These are phyloP conservation scores for Amylostereum areolatum DNA, from an alignment of 1,284 basidiomycete genomes.

Conservation along the genomic window DNA sequence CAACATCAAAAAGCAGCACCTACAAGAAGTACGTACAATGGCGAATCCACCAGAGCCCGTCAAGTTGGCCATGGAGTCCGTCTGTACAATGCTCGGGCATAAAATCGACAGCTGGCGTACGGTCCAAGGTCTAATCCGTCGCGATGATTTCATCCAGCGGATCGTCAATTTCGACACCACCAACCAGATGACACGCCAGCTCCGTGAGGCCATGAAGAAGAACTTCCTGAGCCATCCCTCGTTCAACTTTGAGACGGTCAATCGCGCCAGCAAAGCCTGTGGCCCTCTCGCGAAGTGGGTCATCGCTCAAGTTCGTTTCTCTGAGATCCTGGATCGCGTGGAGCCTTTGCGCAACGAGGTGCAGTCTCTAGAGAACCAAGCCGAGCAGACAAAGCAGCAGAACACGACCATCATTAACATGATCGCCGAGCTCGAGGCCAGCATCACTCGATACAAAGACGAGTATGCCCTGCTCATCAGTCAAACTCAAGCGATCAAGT, in stretches of 20 bases:
- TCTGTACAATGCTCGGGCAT: conserved; percentile 96
- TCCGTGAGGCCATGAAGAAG: conserved; percentile 90
- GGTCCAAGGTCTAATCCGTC: conserved; percentile 93
- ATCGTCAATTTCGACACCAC: conserved; percentile 98
- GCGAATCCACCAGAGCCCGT: conserved; percentile 98
- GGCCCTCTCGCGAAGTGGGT: conserved; percentile 99
- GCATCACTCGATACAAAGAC: conserved; percentile 93
- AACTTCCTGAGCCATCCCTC: conserved; percentile 90
- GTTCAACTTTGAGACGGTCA: conserved; percentile 94
- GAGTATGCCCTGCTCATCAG: conserved; percentile 97
- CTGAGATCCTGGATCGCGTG: conserved; percentile 96
- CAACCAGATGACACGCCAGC: conserved; percentile 81
- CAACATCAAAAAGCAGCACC: conserved; percentile 95
- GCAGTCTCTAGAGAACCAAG: conserved; percentile 86
- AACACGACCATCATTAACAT: conserved; percentile 87
- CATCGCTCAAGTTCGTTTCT: conserved; percentile 95
- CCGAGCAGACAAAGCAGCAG: conserved; percentile 90
- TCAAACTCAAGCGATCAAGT: conserved; percentile 95
- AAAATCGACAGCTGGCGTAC: conserved; percentile 97
- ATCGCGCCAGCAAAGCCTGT: conserved; percentile 95
- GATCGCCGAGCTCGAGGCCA: conserved; percentile 89
- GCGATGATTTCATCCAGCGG: conserved; percentile 95
- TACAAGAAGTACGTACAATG: conserved; percentile 98
- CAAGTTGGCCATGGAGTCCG: conserved; percentile 98
- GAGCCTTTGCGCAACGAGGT: conserved; percentile 97